phyloP scores from a whole-genome alignment of 2,329 filamentous ascomycete genomes.

The Colletotrichum sp. region DNA sequence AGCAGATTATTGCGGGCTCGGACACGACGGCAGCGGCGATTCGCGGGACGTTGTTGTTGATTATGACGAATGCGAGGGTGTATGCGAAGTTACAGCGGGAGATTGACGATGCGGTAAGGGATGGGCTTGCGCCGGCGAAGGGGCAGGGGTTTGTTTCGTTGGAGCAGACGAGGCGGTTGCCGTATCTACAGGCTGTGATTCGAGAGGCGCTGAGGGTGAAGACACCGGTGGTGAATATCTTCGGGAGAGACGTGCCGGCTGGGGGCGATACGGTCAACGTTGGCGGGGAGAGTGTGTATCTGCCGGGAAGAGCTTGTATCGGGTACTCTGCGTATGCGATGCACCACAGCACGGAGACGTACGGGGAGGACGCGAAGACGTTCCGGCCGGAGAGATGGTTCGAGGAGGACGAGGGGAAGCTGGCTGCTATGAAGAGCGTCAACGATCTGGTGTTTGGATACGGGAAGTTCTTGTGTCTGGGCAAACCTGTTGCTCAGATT shows the following conservation, averaged over 20 bases:
- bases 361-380: constrained; percentile 58
- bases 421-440: constrained; percentile 4
- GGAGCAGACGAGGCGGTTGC: constrained; percentile 33
- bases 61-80: constrained; percentile 50
- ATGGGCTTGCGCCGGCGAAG: constrained; percentile 26
- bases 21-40: constrained; percentile 60
- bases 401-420: constrained; percentile 39
- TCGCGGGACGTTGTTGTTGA: constrained; percentile 48
- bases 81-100: constrained; percentile 48
- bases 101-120: constrained; percentile 34
- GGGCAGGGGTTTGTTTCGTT: constrained; percentile 21
- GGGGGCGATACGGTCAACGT: constrained; percentile 21
- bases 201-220: constrained; percentile 38
- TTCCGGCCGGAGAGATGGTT: constrained; percentile 66
- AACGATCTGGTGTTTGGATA: constrained; percentile 18
- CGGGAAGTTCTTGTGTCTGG: constrained; percentile 18
- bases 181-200: constrained; percentile 42
- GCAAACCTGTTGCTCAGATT: constrained; percentile 17
- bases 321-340: constrained; percentile 67
- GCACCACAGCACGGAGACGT: constrained; percentile 61
- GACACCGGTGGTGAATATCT: constrained; percentile 27
- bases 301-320: constrained; percentile 63
- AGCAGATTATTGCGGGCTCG: constrained; percentile 51
- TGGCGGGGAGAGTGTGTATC: constrained; percentile 23
- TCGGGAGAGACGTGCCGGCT: constrained; percentile 26